Evolutionary conservation across 2,329 filamentous ascomycete species (phyloP), one percentile per base, ranked within the genome.

Genomic region (Ophiostoma sp.): DNA sequence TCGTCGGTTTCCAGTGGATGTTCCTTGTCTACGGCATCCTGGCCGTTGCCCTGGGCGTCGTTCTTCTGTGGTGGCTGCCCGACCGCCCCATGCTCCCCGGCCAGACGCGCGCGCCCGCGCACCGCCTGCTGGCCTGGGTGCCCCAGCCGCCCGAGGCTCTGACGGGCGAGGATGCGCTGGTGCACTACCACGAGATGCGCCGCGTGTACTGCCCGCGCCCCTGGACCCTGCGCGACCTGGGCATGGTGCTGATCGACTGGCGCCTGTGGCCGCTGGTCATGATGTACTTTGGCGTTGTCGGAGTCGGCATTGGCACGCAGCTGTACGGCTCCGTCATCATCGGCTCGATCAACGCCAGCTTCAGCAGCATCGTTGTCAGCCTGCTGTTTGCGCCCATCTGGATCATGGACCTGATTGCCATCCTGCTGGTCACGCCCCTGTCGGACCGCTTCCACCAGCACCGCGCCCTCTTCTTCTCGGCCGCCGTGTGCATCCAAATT

Each of bases 281-380:
- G 69, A 97, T 97, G 93, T 97, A 97, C 80, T 96, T 97, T 80
- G 93, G 93, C 27, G 93, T 97, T 3, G 93, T 97, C 1, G 93
- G 93, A 31, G 93, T 96, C 3, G 93, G 93, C 10, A 96, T 96
- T 73, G 93, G 93, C 64, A 93, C 92, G 0, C 93, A 96, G 80
- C 87, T 91, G 66, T 97, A 97, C 77, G 92, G 90, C 41, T 94
- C 90, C 2, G 87, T 96, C 74, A 96, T 97, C 75, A 95, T 97
- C 75, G 84, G 86, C 20, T 87, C 88, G 11, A 95, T 95, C 76
- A 88, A 94, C 76, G 87, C 91, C 0, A 80, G 81, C 0, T 88
- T 96, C 71, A 92, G 86, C 2, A 87, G 87, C 35, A 86, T 96
- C 39, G 84, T 92, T 73, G 84, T 96, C 73, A 94, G 91, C 80